These are phyloP conservation scores for Hypoxylon rubiginosum DNA, from an alignment of 2,329 filamentous ascomycete genomes.

Conservation along the genomic window DNA sequence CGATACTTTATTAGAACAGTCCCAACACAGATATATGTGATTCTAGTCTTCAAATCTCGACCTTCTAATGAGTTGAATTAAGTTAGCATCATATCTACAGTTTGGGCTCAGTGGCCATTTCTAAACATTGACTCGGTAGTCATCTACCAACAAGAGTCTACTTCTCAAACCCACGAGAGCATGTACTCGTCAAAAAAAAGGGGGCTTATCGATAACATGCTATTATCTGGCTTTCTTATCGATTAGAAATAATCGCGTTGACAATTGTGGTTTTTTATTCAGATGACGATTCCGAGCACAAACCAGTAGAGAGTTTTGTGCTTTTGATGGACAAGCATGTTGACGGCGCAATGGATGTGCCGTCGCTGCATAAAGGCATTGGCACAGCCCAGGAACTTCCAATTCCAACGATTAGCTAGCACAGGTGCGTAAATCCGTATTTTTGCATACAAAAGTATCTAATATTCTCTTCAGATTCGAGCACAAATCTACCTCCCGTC, in stretches of 20 bases:
- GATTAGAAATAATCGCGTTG: neutral
- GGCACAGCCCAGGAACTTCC: constrained; percentile 48
- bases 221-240: neutral
- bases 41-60: no score
- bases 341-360: constrained; percentile 65
- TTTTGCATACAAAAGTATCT: constrained; percentile 2
- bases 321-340: constrained; percentile 47
- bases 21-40: no score
- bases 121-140: no score
- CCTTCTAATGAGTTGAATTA: no score
- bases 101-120: no score
- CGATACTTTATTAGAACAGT: no score
- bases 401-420: constrained; percentile 59
- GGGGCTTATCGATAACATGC: neutral
- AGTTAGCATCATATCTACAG: no score
- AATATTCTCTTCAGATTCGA: constrained; percentile 43
- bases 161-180: no score
- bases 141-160: no score
- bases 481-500: constrained; percentile 61
- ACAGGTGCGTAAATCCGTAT: constrained; percentile 53
- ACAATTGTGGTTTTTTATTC: neutral
- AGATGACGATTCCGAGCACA: neutral
- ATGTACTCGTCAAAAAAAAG: no score
- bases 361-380: constrained; percentile 61
- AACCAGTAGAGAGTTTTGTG: neutral